phyloP scores from a whole-genome alignment of 352 stramenopile genomes.

The Pseudoperonospora humuli region DNA sequence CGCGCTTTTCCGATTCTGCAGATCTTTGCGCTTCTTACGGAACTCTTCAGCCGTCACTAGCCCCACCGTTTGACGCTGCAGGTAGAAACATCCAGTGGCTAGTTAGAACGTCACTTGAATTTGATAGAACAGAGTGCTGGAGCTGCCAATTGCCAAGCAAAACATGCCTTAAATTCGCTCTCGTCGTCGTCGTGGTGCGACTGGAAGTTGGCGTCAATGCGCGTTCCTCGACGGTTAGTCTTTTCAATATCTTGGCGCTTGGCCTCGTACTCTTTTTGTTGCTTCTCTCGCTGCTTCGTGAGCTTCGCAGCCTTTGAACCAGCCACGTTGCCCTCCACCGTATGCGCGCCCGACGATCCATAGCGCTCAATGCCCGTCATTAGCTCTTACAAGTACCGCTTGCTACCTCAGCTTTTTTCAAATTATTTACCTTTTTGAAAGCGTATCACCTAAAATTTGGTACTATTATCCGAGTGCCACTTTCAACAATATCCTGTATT shows the following conservation, averaged over 20 bases:
- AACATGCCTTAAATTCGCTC: slow-evolving; percentile 74
- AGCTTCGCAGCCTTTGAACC: slow-evolving; percentile 86
- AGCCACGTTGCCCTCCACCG: slow-evolving; percentile 94
- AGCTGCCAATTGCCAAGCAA: not conserved
- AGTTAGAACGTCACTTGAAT: not conserved
- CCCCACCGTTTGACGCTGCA: slow-evolving; percentile 79
- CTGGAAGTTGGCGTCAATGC: slow-evolving; percentile 91
- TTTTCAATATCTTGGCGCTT: slow-evolving; percentile 89
- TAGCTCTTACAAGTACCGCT: not conserved
- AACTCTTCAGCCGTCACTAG: slow-evolving; percentile 95
- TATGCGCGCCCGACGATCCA: slow-evolving; percentile 88
- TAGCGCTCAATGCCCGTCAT: slow-evolving; percentile 76
- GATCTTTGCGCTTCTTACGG: slow-evolving; percentile 75
- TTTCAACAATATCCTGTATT: no score
- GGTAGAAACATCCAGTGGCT: not conserved
- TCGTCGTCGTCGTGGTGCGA: slow-evolving; percentile 75
- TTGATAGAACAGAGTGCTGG: not conserved
- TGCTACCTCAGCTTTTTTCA: no score
- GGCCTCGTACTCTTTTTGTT: slow-evolving; percentile 91
- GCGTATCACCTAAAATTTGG: no score
- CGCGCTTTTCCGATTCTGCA: slow-evolving; percentile 38
- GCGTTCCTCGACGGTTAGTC: slow-evolving; percentile 62
- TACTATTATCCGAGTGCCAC: no score
- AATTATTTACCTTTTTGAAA: no score
- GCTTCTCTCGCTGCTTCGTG: slow-evolving; percentile 87